phyloP scores from a whole-genome alignment of 108 stramenopile genomes.

The Fistulifera pelliculosa region DNA sequence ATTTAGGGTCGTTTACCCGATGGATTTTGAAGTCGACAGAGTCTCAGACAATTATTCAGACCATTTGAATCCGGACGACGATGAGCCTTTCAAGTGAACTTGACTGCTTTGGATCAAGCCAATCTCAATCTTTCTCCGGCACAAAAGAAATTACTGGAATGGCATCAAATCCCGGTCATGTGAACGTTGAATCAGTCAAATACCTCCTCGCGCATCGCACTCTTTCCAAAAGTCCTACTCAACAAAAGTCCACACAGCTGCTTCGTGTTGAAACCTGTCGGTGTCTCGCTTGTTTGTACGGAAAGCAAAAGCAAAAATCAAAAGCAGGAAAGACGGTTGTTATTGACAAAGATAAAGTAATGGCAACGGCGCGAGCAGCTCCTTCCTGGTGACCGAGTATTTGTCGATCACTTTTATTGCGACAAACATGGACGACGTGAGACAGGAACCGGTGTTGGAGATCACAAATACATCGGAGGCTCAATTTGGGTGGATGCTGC shows the following conservation, averaged over 20 bases:
- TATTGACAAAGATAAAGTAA: constrained; percentile 6
- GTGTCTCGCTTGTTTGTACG: constrained; percentile 10
- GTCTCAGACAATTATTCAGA: too few relatives aligned
- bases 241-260: constrained; percentile 3
- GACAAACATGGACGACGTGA: constrained; percentile 18
- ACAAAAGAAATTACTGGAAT: constrained; percentile 20
- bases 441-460: too few relatives aligned
- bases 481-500: too few relatives aligned
- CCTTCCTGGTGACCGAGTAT: constrained; percentile 28
- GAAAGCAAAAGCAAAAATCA: constrained; percentile 1
- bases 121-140: constrained; percentile 20
- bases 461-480: too few relatives aligned
- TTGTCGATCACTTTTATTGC: constrained; percentile 29
- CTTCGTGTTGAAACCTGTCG: not conserved
- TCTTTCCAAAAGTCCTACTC: constrained; percentile 5
- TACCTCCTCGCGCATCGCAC: too few relatives aligned
- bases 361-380: constrained; percentile 8
- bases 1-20: too few relatives aligned
- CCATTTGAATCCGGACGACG: too few relatives aligned
- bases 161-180: constrained; percentile 17
- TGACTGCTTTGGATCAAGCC: too few relatives aligned
- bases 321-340: not conserved
- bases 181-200: too few relatives aligned
- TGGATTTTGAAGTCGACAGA: too few relatives aligned
- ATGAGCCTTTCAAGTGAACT: too few relatives aligned